phyloP scores from a whole-genome alignment of 1,284 basidiomycete species.

The Naganishia albida region DNA sequence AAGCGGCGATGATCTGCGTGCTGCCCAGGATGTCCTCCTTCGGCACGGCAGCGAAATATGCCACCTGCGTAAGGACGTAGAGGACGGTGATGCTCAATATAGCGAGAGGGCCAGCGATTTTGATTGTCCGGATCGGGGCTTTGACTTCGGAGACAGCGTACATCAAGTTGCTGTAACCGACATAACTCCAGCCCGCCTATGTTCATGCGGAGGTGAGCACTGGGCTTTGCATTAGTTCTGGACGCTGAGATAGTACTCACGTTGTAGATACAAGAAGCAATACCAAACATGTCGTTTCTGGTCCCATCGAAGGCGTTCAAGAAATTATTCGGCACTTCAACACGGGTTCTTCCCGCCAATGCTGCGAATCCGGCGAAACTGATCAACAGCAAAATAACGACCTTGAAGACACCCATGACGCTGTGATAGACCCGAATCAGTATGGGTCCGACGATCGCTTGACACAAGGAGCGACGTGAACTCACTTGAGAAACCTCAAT shows the following conservation, averaged over 20 bases:
- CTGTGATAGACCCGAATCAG: not conserved
- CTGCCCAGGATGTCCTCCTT: slow-evolving; percentile 45
- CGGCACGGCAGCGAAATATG: slow-evolving; percentile 55
- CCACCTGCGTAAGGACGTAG: slow-evolving; percentile 44
- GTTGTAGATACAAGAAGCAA: slow-evolving; percentile 50
- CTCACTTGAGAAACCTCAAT: slow-evolving; percentile 29
- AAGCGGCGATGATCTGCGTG: slow-evolving; percentile 47
- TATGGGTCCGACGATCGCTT: not conserved
- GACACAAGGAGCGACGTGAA: not conserved
- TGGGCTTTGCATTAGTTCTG: slow-evolving; percentile 34
- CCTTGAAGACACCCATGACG: slow-evolving; percentile 26
- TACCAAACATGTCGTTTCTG: slow-evolving; percentile 53
- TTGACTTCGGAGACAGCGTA: slow-evolving; percentile 58
- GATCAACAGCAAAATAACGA: slow-evolving; percentile 29
- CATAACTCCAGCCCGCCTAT: slow-evolving; percentile 40
- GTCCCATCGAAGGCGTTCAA: slow-evolving; percentile 58
- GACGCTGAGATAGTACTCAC: not conserved
- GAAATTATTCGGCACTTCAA: slow-evolving; percentile 54
- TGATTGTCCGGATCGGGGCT: slow-evolving; percentile 44
- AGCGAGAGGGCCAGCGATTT: slow-evolving; percentile 41
- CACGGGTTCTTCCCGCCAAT: slow-evolving; percentile 19
- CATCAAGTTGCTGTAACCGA: slow-evolving; percentile 57
- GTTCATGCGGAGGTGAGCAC: slow-evolving; percentile 24
- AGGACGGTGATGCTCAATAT: slow-evolving; percentile 41
- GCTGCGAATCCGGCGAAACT: slow-evolving; percentile 29